These are phyloP conservation scores for Backusella mclennaniae DNA, from an alignment of 192 early-diverging fungal genomes.

Conservation along the genomic window DNA sequence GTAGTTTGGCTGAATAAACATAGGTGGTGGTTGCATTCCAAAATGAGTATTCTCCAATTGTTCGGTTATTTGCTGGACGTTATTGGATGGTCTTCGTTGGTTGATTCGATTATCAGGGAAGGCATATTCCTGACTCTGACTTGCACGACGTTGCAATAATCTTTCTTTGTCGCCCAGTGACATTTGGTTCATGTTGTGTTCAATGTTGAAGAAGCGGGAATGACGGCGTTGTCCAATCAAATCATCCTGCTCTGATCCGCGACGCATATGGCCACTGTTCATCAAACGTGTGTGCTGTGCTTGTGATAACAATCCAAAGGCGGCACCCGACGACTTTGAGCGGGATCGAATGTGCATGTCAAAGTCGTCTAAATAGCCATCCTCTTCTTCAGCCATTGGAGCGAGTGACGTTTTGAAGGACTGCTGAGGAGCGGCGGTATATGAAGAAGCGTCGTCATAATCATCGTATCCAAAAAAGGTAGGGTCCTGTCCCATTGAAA, in stretches of 20 bases:
- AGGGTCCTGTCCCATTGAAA: slow-evolving; percentile 57
- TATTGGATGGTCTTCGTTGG: slow-evolving; percentile 29
- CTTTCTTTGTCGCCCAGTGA: slow-evolving; percentile 42
- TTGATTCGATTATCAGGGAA: slow-evolving; percentile 18
- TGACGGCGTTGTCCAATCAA: slow-evolving; percentile 18
- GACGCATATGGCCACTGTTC: slow-evolving; percentile 37
- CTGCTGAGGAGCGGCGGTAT: not conserved
- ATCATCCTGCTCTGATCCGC: slow-evolving; percentile 49
- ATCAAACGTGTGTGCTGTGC: slow-evolving; percentile 42
- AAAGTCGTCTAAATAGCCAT: slow-evolving; percentile 35
- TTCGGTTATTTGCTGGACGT: slow-evolving; percentile 58
- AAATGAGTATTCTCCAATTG: slow-evolving; percentile 25
- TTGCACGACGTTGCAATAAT: slow-evolving; percentile 58
- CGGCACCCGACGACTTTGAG: slow-evolving; percentile 67
- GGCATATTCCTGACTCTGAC: slow-evolving; percentile 42
- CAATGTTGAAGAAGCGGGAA: slow-evolving; percentile 10
- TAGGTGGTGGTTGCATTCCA: slow-evolving; percentile 8
- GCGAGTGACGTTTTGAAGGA: slow-evolving; percentile 40
- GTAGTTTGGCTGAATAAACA: slow-evolving; percentile 13
- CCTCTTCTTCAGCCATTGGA: slow-evolving; percentile 47
- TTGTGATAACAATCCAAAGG: slow-evolving; percentile 58
- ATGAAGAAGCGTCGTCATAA: slow-evolving; percentile 28
- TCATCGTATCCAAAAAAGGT: slow-evolving; percentile 45
- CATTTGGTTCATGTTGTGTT: slow-evolving; percentile 19
- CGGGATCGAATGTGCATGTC: slow-evolving; percentile 47